Conservation (phyloP, 2,329 filamentous ascomycete species). For the Hortaea werneckii region DNA sequence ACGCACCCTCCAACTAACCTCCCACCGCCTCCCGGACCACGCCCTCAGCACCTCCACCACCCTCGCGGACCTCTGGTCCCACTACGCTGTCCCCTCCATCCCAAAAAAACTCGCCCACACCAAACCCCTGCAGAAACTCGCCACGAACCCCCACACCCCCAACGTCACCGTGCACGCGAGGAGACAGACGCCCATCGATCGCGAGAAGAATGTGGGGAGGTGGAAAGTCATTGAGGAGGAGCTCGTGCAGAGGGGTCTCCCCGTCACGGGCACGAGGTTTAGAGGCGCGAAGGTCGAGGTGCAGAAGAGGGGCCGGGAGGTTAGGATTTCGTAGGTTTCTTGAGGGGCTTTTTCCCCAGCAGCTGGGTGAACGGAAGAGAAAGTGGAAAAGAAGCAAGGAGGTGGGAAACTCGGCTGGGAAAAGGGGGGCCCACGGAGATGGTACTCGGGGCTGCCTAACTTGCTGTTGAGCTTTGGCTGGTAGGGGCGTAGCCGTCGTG, state of each 20-base stretch:
- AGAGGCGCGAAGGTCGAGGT: constrained; percentile 1
- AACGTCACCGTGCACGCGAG: constrained; percentile 61
- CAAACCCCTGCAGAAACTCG: constrained; percentile 37
- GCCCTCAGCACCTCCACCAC: constrained; percentile 39
- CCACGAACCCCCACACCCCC: constrained; percentile 39
- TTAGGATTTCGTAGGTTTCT: not conserved
- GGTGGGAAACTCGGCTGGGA: no score
- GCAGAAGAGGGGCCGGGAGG: not conserved
- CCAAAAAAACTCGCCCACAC: constrained; percentile 52
- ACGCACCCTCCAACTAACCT: constrained; percentile 71
- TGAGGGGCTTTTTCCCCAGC: no score
- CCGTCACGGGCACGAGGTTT: constrained; percentile 37
- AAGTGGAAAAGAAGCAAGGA: no score
- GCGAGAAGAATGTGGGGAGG: constrained; percentile 60
- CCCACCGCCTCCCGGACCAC: constrained; percentile 62
- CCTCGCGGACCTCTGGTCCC: constrained; percentile 28
- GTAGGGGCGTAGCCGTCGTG: no score
- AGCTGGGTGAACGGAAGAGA: no score
- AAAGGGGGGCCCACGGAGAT: no score
- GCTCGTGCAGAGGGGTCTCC: constrained; percentile 52
- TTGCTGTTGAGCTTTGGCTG: no score
- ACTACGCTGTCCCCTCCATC: constrained; percentile 28
- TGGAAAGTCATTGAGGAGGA: constrained; percentile 73
- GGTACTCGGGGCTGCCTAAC: no score
- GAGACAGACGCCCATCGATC: constrained; percentile 60